These are phyloP conservation scores for Fragilaria crotonensis DNA, from an alignment of 108 stramenopile species.

Conservation along the genomic window DNA sequence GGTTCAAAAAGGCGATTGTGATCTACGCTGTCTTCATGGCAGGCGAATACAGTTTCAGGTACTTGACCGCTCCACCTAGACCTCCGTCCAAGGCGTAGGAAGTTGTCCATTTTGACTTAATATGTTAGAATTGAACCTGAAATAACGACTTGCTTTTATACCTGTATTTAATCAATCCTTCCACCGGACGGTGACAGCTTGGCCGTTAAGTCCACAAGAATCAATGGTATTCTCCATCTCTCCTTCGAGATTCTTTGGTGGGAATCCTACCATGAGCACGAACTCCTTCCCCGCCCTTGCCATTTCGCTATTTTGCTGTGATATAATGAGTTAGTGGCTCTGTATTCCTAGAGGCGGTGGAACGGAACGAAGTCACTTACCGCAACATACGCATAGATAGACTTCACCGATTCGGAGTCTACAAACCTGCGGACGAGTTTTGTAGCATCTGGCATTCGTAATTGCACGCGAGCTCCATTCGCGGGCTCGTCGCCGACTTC, in stretches of 20 bases:
- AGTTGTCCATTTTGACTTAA: neutral
- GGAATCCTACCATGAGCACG: constrained; percentile 72
- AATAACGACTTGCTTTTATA: neutral
- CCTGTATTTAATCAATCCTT: constrained; percentile 1
- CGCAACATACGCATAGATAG: constrained; percentile 48
- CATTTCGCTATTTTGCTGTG: constrained; percentile 50
- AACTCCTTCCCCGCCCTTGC: constrained; percentile 59
- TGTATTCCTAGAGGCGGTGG: neutral
- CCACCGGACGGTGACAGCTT: constrained; percentile 3
- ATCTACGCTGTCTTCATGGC: constrained; percentile 66
- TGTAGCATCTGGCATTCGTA: constrained; percentile 53
- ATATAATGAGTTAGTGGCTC: neutral
- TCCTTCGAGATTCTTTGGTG: constrained; percentile 61
- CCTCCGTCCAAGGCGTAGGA: too few species aligned
- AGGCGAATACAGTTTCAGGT: constrained; percentile 54
- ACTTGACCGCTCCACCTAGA: constrained; percentile 11
- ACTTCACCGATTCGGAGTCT: constrained; percentile 22
- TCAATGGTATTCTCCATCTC: constrained; percentile 58
- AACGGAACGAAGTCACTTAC: neutral
- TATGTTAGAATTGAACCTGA: neutral
- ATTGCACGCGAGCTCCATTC: constrained; percentile 29
- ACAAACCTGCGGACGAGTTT: constrained; percentile 36
- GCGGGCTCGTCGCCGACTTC: constrained; percentile 39
- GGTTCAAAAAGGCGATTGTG: constrained; percentile 72
- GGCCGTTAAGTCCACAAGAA: constrained; percentile 29